Evolutionary conservation across 2,329 filamentous ascomycete species (phyloP).

Genomic region (Fusarium verrucosum): DNA sequence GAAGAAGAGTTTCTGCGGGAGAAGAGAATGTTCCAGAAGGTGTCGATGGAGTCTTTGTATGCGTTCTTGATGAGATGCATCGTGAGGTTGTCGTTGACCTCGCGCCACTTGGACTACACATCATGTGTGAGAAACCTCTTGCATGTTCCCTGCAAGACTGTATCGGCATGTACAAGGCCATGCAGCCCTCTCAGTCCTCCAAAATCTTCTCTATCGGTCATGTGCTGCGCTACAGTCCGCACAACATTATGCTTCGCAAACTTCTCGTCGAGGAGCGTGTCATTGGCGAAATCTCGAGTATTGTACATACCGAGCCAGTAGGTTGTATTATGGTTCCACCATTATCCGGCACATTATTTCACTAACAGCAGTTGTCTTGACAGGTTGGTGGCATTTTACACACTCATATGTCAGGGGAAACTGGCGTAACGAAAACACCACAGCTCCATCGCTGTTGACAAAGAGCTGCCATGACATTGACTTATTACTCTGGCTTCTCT

Average conservation of each 20-base stretch:
- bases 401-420: constrained; percentile 94
- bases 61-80: constrained; percentile 89
- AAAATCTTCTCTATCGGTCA: constrained; percentile 89
- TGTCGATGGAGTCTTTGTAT: constrained; percentile 70
- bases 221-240: constrained; percentile 90
- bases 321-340: too few relatives aligned
- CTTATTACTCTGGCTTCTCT: constrained; percentile 89
- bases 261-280: constrained; percentile 77
- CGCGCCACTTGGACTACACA: constrained; percentile 75
- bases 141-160: constrained; percentile 83
- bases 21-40: constrained; percentile 59
- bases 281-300: constrained; percentile 84
- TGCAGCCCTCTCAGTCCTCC: constrained; percentile 51
- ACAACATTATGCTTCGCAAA: constrained; percentile 85
- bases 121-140: constrained; percentile 96
- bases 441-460: constrained; percentile 85
- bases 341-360: too few relatives aligned
- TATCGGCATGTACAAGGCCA: constrained; percentile 73
- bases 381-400: constrained; percentile 94
- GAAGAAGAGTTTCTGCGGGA: constrained; percentile 61
- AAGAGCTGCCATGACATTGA: constrained; percentile 98
- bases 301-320: constrained; percentile 93
- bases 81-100: constrained; percentile 80
- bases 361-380: too few relatives aligned
- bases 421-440: constrained; percentile 83